Evolutionary conservation across 139 green algal genomes (phyloP).

Genomic region (Tetradesmus obliquus): DNA sequence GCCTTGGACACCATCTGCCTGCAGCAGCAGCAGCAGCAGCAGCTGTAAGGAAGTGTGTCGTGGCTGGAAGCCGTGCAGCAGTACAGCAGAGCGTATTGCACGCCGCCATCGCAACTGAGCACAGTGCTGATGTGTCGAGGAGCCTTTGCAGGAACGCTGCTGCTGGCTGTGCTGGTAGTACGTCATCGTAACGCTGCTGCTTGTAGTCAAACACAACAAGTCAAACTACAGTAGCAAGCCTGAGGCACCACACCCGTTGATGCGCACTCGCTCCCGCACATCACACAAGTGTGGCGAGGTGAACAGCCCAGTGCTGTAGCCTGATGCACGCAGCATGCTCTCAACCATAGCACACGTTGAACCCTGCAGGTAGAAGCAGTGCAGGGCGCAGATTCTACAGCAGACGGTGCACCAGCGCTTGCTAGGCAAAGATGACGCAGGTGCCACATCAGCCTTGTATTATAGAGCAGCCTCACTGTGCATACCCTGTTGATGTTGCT

Average conservation of each 20-base stretch:
- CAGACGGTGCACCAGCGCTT: too few species aligned
- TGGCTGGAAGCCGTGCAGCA: neutral
- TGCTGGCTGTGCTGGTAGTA: neutral
- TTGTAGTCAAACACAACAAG: neutral
- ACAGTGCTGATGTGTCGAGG: neutral
- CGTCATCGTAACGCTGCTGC: neutral
- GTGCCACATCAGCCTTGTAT: too few species aligned
- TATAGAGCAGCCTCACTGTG: too few species aligned
- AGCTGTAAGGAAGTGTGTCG: neutral
- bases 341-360: conserved; percentile 93
- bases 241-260: conserved; percentile 71
- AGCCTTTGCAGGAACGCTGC: neutral
- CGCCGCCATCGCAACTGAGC: too few species aligned
- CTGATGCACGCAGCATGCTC: conserved; percentile 77
- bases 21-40: conserved; percentile 20
- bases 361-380: conserved; percentile 58
- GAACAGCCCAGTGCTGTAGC: conserved; percentile 90
- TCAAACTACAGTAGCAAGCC: neutral
- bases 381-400: neutral
- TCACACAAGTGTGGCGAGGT: conserved; percentile 93
- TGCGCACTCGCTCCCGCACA: conserved; percentile 87
- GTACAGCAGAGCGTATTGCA: neutral
- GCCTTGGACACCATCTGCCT: conserved; percentile 55
- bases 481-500: too few species aligned
- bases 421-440: too few species aligned